Percentiles rank a stretch among this genome's conserved stretches.
Conservation (phyloP, 805 yeast genomes). For the Wickerhamiella dianesei region DNA sequence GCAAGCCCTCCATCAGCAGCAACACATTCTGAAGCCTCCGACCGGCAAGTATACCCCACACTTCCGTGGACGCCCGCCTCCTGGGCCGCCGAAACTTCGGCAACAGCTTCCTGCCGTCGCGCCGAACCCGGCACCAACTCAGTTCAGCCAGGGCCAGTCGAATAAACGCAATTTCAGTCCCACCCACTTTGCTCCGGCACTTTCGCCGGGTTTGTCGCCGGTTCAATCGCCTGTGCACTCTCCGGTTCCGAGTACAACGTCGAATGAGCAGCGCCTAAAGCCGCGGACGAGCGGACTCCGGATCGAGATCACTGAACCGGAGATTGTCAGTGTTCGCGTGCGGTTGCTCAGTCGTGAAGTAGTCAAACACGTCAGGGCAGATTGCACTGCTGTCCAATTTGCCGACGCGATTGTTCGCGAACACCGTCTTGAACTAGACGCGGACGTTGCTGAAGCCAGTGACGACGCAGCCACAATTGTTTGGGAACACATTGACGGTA, state of each 20-base stretch:
- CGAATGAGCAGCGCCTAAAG: not conserved
- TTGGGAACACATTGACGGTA: constrained; percentile 22
- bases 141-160: too few species aligned
- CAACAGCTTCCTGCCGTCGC: not conserved
- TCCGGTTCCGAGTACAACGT: not conserved
- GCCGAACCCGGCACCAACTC: too few species aligned
- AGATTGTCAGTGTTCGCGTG: constrained; percentile 2
- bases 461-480: constrained; percentile 18
- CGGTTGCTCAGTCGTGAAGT: constrained; percentile 21
- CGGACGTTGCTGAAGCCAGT: constrained; percentile 12
- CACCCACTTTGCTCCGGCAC: too few species aligned
- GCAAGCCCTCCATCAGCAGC: too few species aligned
- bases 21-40: too few species aligned
- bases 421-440: constrained; percentile 22
- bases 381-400: constrained; percentile 11
- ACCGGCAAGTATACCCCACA: too few species aligned
- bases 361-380: constrained; percentile 8
- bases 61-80: too few species aligned
- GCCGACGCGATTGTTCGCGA: constrained; percentile 17
- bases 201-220: not conserved
- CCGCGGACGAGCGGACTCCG: too few species aligned
- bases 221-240: not conserved
- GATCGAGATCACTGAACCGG: not conserved
- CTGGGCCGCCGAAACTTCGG: not conserved
- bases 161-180: too few species aligned